Base-by-base conservation (phyloP, 257 asterid genomes). In the Agastache rugosa region DNA sequence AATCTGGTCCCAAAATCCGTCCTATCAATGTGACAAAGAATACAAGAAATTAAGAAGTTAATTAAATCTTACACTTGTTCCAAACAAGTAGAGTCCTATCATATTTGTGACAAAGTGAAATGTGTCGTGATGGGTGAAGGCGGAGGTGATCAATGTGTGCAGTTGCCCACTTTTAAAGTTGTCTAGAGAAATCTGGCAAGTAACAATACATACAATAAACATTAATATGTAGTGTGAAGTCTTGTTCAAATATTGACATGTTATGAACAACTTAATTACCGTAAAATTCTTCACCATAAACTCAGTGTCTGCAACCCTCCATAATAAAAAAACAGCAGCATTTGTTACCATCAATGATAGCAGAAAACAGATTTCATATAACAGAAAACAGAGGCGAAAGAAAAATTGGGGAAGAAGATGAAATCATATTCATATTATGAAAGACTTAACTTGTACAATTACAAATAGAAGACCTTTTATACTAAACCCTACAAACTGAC, bases 41-140 rank as follows among this genome's bases (percentile, higher is more conserved):
- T 16, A 55, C 59, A 9, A 7, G 66, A 31, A 71, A n/a, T n/a
- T n/a, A n/a, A 58, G n/a, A 66, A 23, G 11, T 16, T 12, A 73
- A 60, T 16, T 12, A 73, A 60, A 37, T 73, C 97, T 92, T 87
- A 94, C 99, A 72, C 89, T 87, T 73, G 60, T 69, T 68, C 99
- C 99, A 47, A 92, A 91, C 75, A 89, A 87, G 85, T 85, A 92
- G 79, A 94, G 93, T 47, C 96, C 97, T n/a, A 89, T 17, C 97
- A 94, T 92, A 77, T 94, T 94, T 15, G 85, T 67, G 34, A 83
- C 35, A 41, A 94, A 83, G 83, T 94, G 97, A 76, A 79, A 53
- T 42, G 55, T 11, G 25, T 89, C 96, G 2, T 11, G 55, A 69
- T 94, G 99, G 74, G 97, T 94, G 87, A 94, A 92, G 0, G 96